Percentiles rank a stretch among this genome's conserved stretches.
phyloP scores from a whole-genome alignment of 1,139 yeast genomes.

The Pichia sp. region DNA sequence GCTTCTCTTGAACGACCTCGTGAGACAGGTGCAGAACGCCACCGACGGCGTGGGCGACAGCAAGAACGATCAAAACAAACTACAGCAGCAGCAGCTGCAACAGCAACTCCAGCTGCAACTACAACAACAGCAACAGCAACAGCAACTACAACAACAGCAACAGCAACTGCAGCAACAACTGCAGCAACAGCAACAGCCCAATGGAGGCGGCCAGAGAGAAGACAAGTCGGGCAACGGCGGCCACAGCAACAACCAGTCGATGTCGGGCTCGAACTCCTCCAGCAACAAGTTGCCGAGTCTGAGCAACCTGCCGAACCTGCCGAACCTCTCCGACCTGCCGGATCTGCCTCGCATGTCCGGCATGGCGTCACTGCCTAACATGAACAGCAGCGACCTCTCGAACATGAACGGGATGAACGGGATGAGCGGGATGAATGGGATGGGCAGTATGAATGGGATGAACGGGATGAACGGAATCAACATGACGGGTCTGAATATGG shows the following conservation, averaged over 20 bases:
- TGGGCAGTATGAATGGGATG: background rate
- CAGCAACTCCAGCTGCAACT: background rate
- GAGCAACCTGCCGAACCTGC: conserved; percentile 4
- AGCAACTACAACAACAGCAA: background rate
- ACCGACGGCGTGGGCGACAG: background rate
- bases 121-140: background rate
- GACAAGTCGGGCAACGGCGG: background rate
- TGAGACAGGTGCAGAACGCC: background rate
- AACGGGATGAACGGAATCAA: background rate
- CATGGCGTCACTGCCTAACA: background rate
- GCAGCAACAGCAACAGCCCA: background rate
- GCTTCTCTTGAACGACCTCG: background rate
- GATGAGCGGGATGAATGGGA: background rate
- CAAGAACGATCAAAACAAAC: background rate
- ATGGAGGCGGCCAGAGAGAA: background rate
- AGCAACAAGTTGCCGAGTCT: conserved; percentile 3
- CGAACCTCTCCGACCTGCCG: conserved; percentile 3
- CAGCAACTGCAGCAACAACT: background rate
- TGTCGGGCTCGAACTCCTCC: background rate
- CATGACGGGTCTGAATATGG: background rate
- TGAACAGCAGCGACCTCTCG: background rate
- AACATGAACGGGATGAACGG: background rate
- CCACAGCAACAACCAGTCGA: background rate
- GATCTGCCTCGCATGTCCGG: conserved; percentile 3
- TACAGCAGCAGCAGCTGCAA: background rate